Evolutionary conservation across 495 filamentous ascomycete species (phyloP).

Genomic region (Daldinia caldariorum): DNA sequence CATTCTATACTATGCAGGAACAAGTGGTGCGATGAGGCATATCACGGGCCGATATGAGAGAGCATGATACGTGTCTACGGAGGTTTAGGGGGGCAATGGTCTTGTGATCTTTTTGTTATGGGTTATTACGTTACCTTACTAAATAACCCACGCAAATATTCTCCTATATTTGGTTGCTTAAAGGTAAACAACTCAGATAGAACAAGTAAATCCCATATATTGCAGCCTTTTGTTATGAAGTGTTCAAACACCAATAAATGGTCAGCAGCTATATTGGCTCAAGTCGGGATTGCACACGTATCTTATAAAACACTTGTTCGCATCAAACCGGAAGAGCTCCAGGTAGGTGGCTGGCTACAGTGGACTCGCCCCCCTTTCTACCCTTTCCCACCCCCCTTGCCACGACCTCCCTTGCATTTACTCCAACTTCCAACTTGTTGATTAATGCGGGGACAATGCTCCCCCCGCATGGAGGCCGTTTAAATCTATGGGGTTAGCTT

Average conservation of each 20-base stretch:
- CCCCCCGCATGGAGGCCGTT: constrained; percentile 5
- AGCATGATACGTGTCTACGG: constrained; percentile 10
- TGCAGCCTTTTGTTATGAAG: background rate
- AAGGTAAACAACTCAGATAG: background rate
- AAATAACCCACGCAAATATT: background rate
- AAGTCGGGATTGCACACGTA: constrained; percentile 7
- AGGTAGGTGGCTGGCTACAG: background rate
- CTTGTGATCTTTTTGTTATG: background rate
- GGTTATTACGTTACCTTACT: background rate
- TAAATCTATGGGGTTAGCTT: constrained; percentile 6
- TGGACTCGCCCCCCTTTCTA: background rate
- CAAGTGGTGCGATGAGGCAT: constrained; percentile 12
- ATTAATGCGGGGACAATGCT: constrained; percentile 29
- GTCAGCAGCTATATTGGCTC: constrained; percentile 1
- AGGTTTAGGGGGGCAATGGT: constrained; percentile 1
- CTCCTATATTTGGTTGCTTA: background rate
- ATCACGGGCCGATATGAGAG: constrained; percentile 32
- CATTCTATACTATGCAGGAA: background rate
- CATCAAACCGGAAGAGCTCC: constrained; percentile 8
- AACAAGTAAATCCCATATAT: background rate
- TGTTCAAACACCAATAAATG: background rate
- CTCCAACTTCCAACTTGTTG: constrained; percentile 24
- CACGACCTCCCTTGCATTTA: background rate
- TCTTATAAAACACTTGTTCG: background rate
- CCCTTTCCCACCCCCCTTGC: background rate